Base-by-base conservation (phyloP, 768 basidiomycete species). In the Trametes cubensis region DNA sequence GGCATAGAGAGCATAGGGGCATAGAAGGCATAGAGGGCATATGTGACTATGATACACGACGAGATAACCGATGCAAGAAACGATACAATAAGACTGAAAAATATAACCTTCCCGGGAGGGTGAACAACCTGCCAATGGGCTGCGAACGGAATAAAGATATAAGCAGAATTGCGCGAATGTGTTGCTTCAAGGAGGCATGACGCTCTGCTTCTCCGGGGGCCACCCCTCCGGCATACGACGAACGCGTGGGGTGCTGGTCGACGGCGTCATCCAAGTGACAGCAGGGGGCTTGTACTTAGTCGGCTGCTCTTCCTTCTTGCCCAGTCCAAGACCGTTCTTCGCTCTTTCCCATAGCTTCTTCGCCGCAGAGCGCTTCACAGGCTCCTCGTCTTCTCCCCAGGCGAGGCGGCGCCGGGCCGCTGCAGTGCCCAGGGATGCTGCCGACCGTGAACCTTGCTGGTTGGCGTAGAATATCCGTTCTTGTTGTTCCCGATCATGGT, bases 21-120 rank as follows among this genome's bases (percentile, higher is more conserved):
- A 49, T 40, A 49, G n/a, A n/a, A n/a, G 58, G 41, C 41, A 51
- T 51, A 51, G 49, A 39, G 21, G 21, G 47, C 46, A 49, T 40
- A 49, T 18, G 17, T 26, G 11, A 13, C n/a, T 48, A 58, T 34
- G 20, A 21, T 21, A 49, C 48, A 49, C 1, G 20, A 40, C 6
- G 51, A 20, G 20, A 39, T 25, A 23, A 18, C 48, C 23, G 30
- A n/a, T n/a, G n/a, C n/a, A 28, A 28, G 48, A 15, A 46, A 39
- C 38, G 34, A 39, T n/a, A 39, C 25, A 21, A 13, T 23, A 10
- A 20, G 4, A 52, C 2, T 5, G 11, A 11, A 40, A 20, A 20
- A 39, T 10, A 6, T 6, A 34, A 34, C 34, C 34, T 34, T 34
- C 34, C 34, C 2, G 34, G 34, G 10, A 6, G 10, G 2, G 10